These are phyloP conservation scores for Neurospora sp. DNA, from an alignment of 495 filamentous ascomycete genomes.

Conservation along the genomic window DNA sequence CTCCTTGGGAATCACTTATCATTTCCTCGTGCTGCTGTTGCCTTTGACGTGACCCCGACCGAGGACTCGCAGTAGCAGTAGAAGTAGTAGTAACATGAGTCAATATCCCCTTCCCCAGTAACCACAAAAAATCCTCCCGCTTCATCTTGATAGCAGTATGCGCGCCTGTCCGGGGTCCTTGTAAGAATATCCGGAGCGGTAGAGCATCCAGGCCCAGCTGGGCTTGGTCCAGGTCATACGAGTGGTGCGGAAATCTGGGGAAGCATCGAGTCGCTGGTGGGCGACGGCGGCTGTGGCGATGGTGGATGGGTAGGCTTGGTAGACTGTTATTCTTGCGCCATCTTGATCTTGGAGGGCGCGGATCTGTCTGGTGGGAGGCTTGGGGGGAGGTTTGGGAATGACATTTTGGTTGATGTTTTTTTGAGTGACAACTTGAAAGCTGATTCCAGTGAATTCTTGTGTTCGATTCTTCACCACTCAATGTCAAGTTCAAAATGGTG, in stretches of 20 bases:
- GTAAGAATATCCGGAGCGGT: constrained; percentile 43
- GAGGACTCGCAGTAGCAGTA: neutral
- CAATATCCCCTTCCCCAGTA: constrained; percentile 24
- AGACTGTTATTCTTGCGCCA: constrained; percentile 41
- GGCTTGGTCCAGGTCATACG: constrained; percentile 66
- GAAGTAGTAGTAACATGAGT: constrained; percentile 1
- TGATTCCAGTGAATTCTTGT: too few relatives aligned
- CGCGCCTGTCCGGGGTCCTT: constrained; percentile 39
- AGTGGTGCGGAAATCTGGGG: constrained; percentile 36
- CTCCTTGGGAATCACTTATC: neutral
- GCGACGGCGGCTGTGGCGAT: constrained; percentile 47
- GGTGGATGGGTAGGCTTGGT: constrained; percentile 47
- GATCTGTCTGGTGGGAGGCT: constrained; percentile 32
- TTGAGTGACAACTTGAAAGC: neutral
- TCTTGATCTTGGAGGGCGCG: constrained; percentile 31
- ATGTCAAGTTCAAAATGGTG: neutral
- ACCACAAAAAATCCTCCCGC: constrained; percentile 30
- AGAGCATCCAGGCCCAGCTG: constrained; percentile 57
- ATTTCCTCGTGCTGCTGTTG: neutral
- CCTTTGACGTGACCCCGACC: neutral
- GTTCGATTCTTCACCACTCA: too few relatives aligned
- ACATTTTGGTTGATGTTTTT: neutral
- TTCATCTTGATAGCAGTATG: constrained; percentile 44
- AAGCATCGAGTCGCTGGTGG: constrained; percentile 40
- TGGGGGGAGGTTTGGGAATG: constrained; percentile 16